phyloP scores from a whole-genome alignment of 2,329 filamentous ascomycete species.

The Botrytis cinerea region DNA sequence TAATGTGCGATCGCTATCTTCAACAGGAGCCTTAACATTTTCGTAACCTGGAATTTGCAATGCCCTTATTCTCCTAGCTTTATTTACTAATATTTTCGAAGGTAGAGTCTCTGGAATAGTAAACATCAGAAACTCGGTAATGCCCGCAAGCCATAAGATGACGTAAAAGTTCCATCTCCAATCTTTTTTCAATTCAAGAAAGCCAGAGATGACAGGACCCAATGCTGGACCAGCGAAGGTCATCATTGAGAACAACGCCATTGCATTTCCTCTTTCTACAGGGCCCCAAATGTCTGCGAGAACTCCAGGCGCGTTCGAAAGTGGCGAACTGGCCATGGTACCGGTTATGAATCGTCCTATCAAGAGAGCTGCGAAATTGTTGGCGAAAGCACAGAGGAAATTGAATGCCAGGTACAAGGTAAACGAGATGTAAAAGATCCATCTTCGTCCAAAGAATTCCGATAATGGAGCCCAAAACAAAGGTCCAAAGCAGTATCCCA shows the following conservation, averaged over 20 bases:
- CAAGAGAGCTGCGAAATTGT: conserved; percentile 60
- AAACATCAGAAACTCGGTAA: conserved; percentile 50
- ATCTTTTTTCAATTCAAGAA: conserved; percentile 53
- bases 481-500: conserved; percentile 50
- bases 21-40: conserved; percentile 56
- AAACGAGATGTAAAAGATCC: conserved; percentile 61
- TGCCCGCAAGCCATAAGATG: conserved; percentile 48
- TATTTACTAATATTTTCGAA: conserved; percentile 53
- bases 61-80: conserved; percentile 54
- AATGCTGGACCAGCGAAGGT: conserved; percentile 59
- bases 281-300: conserved; percentile 63
- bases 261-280: conserved; percentile 56
- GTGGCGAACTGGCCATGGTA: conserved; percentile 59
- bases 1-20: conserved; percentile 58
- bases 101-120: conserved; percentile 60
- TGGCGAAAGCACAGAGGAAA: conserved; percentile 57
- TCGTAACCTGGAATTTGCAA: conserved; percentile 54
- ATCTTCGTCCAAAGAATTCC: conserved; percentile 61
- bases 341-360: conserved; percentile 68
- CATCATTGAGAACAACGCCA: conserved; percentile 64
- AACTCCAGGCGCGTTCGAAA: conserved; percentile 63
- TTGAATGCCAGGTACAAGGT: conserved; percentile 61
- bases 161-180: conserved; percentile 58
- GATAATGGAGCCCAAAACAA: conserved; percentile 46
- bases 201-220: conserved; percentile 53